phyloP scores from a whole-genome alignment of 2,329 filamentous ascomycete species.

The Aspergillus sp. region DNA sequence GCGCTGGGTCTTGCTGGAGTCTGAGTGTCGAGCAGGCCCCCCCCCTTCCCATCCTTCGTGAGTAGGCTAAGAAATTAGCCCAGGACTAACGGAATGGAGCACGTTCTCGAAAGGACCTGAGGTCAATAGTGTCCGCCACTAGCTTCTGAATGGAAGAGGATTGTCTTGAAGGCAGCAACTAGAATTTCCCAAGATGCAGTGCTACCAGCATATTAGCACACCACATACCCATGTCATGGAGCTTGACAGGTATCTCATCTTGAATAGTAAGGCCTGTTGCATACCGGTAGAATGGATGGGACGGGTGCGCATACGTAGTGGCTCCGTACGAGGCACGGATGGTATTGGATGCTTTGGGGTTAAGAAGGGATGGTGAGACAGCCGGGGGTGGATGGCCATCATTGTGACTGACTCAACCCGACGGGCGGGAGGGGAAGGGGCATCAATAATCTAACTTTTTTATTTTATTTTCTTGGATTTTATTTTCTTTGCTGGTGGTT shows the following conservation, averaged over 20 bases:
- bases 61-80: constrained; percentile 3
- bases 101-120: constrained; percentile 1
- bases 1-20: background rate
- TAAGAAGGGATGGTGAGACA: constrained; percentile 16
- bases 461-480: background rate
- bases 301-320: background rate
- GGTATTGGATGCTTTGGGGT: background rate
- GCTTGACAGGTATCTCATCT: background rate
- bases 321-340: background rate
- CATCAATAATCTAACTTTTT: background rate
- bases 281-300: background rate
- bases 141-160: background rate
- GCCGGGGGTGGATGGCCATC: background rate
- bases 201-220: background rate
- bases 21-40: background rate
- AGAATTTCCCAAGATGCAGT: background rate
- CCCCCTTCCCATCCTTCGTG: background rate
- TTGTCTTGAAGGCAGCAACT: background rate
- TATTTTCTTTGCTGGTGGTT: too few species aligned
- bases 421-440: background rate
- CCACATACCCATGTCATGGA: background rate
- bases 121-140: constrained; percentile 7
- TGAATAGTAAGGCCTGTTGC: background rate
- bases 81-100: constrained; percentile 1
- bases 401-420: constrained; percentile 1